Evolutionary conservation across 2,329 filamentous ascomycete species (phyloP).

Genomic region (Venturia asperata): DNA sequence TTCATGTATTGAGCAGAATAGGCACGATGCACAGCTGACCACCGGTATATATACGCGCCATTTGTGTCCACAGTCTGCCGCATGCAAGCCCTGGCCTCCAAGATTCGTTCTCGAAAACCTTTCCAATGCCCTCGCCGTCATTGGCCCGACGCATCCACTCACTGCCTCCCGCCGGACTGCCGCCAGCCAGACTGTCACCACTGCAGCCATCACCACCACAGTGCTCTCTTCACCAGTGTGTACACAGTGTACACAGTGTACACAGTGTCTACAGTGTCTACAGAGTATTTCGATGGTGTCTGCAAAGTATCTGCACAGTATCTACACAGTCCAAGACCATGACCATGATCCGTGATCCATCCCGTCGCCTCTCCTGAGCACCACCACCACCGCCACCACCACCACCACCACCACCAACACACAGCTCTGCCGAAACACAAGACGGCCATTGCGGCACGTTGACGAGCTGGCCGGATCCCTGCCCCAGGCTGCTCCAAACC

Average conservation of each 20-base stretch:
- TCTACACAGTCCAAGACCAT: too few species aligned
- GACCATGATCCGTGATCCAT: too few species aligned
- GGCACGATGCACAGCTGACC: neutral
- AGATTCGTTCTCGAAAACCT: constrained; percentile 7
- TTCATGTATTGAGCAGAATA: neutral
- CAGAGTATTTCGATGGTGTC: too few species aligned
- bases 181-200: neutral
- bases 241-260: too few species aligned
- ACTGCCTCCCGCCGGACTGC: too few species aligned
- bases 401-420: too few species aligned
- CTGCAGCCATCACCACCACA: neutral
- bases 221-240: too few species aligned
- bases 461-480: neutral
- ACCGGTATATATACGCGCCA: constrained; percentile 1
- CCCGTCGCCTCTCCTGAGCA: too few species aligned
- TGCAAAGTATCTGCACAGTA: too few species aligned
- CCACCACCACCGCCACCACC: too few species aligned
- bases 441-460: constrained; percentile 6
- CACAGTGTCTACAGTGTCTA: too few species aligned
- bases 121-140: neutral
- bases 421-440: neutral
- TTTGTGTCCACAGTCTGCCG: constrained; percentile 1
- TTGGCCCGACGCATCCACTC: neutral
- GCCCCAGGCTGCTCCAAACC: neutral
- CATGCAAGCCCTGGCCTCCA: constrained; percentile 8